phyloP scores from a whole-genome alignment of 345 rosid genomes.

The Excoecaria agallocha region DNA sequence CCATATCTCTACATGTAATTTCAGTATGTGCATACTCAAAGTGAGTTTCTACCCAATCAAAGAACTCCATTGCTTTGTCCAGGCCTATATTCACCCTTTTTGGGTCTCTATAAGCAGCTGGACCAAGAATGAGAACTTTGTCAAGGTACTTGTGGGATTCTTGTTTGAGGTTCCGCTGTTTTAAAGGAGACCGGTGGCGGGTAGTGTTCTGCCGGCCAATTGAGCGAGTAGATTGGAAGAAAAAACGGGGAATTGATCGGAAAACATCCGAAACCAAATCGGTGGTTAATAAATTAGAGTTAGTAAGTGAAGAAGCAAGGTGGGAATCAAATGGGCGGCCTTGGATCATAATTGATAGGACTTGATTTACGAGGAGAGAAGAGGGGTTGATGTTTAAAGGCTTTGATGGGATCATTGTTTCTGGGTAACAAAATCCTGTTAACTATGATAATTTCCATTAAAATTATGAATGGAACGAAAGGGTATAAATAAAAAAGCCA shows the following conservation, averaged over 20 bases:
- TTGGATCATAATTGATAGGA: constrained; percentile 42
- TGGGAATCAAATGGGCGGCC: constrained; percentile 56
- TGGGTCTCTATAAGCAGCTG: constrained; percentile 71
- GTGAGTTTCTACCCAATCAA: constrained; percentile 38
- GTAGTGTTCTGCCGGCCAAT: constrained; percentile 66
- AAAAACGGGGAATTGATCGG: constrained; percentile 61
- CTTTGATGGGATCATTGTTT: constrained; percentile 6
- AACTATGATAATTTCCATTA: too few species aligned
- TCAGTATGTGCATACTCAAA: constrained; percentile 55
- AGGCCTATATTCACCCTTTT: constrained; percentile 49
- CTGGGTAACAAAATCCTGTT: too few species aligned
- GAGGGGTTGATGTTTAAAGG: neutral
- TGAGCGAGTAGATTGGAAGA: constrained; percentile 73
- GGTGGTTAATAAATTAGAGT: constrained; percentile 26
- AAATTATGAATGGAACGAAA: neutral
- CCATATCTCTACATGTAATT: constrained; percentile 74
- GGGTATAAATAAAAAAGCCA: neutral
- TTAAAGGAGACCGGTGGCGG: constrained; percentile 74
- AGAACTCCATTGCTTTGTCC: constrained; percentile 65
- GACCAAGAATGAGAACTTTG: constrained; percentile 53
- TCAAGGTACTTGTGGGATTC: constrained; percentile 38
- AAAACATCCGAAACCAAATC: constrained; percentile 56
- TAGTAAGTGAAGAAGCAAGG: constrained; percentile 44
- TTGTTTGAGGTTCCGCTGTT: constrained; percentile 51
- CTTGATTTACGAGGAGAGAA: constrained; percentile 12